Conservation (phyloP, 768 basidiomycete species). For the Tulasnella sp. region DNA sequence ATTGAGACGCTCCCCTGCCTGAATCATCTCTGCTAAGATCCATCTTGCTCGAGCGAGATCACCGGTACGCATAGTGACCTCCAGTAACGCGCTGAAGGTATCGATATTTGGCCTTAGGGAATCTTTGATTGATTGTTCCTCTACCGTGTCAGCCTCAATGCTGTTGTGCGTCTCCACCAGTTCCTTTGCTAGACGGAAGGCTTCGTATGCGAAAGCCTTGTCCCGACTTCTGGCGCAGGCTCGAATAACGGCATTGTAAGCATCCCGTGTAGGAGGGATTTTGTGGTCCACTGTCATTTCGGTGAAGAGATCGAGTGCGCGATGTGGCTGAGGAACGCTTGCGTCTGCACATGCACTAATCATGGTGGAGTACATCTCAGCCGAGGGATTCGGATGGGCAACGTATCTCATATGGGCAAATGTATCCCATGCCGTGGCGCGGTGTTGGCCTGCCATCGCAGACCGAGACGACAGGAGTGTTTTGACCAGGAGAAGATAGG, state of each 20-base stretch:
- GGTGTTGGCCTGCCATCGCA: constrained; percentile 29
- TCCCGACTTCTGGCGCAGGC: constrained; percentile 52
- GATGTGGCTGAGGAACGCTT: constrained; percentile 38
- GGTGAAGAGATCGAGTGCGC: constrained; percentile 82
- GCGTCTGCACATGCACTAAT: constrained; percentile 66
- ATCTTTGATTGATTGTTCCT: background rate
- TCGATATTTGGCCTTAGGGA: constrained; percentile 44
- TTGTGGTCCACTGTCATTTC: constrained; percentile 74
- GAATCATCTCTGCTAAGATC: constrained; percentile 79
- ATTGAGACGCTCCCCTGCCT: constrained; percentile 30
- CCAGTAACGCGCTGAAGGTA: constrained; percentile 74
- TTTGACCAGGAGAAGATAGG: constrained; percentile 56
- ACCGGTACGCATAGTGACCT: constrained; percentile 77
- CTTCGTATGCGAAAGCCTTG: constrained; percentile 59
- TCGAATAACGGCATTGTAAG: constrained; percentile 74
- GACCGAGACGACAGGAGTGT: constrained; percentile 36
- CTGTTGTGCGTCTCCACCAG: constrained; percentile 2
- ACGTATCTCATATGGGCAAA: constrained; percentile 95
- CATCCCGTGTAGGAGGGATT: constrained; percentile 46
- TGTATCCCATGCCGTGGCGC: constrained; percentile 83
- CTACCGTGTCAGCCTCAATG: constrained; percentile 50
- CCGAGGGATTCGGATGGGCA: constrained; percentile 70
- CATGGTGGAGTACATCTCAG: constrained; percentile 66
- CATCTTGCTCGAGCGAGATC: constrained; percentile 74
- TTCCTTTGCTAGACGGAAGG: constrained; percentile 68